Conservation (phyloP, 768 basidiomycete genomes). For the Mycena epipterygia region DNA sequence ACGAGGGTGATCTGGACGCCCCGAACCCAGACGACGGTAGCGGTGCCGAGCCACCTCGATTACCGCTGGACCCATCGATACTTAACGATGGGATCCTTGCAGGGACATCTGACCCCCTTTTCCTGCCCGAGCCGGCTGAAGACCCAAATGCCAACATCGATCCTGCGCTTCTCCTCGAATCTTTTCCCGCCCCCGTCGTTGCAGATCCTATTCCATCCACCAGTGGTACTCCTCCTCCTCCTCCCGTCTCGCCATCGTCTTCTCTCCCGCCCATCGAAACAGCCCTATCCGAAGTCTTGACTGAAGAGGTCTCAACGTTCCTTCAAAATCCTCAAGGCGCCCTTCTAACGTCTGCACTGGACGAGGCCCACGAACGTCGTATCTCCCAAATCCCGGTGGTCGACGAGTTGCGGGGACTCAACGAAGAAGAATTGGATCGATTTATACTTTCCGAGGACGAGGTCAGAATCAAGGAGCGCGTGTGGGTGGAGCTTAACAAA, state of each 20-base stretch:
- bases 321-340: conserved; percentile 73
- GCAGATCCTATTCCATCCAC: conserved; percentile 3
- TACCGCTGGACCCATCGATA: conserved; percentile 68
- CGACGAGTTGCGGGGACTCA: conserved; percentile 82
- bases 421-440: conserved; percentile 90
- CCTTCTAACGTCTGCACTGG: conserved; percentile 71
- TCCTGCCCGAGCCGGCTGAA: conserved; percentile 59
- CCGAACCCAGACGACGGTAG: conserved; percentile 36
- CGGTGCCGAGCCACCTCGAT: conserved; percentile 39
- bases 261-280: conserved; percentile 63
- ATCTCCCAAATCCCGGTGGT: conserved; percentile 64
- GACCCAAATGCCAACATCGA: conserved; percentile 64
- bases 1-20: conserved; percentile 40
- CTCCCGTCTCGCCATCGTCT: conserved; percentile 27
- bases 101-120: conserved; percentile 63
- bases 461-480: conserved; percentile 86
- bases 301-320: conserved; percentile 78
- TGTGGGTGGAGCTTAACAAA: conserved; percentile 95
- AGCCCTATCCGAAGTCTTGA: conserved; percentile 71
- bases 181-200: conserved; percentile 20
- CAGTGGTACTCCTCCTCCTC: conserved; percentile 4
- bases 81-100: conserved; percentile 78
- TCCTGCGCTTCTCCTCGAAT: conserved; percentile 59
- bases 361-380: conserved; percentile 76
- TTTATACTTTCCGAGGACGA: conserved; percentile 87